Percentiles rank a stretch among this genome's conserved stretches.
These are phyloP conservation scores for Petunia secreta DNA, from an alignment of 257 asterid species.

Conservation along the genomic window DNA sequence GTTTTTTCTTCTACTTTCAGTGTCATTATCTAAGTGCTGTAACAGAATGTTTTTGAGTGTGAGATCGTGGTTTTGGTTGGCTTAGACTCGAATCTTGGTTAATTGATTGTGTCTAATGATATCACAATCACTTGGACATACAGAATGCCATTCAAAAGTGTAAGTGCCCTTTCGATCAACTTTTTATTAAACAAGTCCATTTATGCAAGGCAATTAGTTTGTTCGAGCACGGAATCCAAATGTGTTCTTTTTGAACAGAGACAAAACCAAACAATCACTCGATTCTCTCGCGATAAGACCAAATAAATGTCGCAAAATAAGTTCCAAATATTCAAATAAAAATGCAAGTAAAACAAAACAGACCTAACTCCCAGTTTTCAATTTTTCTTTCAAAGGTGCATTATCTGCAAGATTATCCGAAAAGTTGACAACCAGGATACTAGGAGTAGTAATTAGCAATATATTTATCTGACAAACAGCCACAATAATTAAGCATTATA, in stretches of 20 bases:
- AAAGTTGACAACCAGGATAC: background rate
- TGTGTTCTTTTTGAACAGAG: background rate
- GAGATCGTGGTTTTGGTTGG: background rate
- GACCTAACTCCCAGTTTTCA: too few species aligned
- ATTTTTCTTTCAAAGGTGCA: background rate
- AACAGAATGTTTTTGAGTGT: background rate
- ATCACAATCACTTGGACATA: background rate
- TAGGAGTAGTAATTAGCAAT: background rate
- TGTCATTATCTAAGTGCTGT: background rate
- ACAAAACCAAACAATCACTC: background rate
- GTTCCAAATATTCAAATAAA: too few species aligned
- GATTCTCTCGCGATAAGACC: background rate
- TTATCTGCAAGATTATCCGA: background rate
- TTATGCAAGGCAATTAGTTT: background rate
- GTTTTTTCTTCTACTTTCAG: background rate
- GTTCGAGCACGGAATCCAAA: background rate
- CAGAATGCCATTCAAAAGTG: background rate
- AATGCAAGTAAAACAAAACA: too few species aligned
- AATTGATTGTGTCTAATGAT: background rate
- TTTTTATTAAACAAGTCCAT: background rate
- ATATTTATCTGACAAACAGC: background rate
- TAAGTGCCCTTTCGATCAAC: background rate
- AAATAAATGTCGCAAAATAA: background rate
- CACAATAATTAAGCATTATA: too few species aligned
- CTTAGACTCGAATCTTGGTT: background rate